Evolutionary conservation across 345 rosid genomes (phyloP).

Genomic region (Gossypium australe): DNA sequence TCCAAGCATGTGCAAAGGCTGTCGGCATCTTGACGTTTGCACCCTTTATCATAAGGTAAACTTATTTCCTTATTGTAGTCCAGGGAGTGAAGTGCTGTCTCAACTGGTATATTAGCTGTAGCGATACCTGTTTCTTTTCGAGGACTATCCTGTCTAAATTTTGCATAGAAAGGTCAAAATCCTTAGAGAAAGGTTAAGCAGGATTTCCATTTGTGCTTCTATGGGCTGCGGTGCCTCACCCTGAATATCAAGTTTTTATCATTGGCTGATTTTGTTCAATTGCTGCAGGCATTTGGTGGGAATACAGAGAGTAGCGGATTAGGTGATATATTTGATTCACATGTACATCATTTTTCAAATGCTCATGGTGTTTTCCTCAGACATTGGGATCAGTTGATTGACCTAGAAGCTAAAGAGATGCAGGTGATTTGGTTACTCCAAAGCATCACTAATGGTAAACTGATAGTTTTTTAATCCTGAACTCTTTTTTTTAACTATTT

Average conservation of each 20-base stretch:
- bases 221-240: background rate
- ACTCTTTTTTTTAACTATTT: conserved; percentile 18
- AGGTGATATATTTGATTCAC: conserved; percentile 66
- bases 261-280: conserved; percentile 11
- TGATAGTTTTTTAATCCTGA: background rate
- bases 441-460: background rate
- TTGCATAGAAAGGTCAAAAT: background rate
- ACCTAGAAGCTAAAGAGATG: conserved; percentile 86
- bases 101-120: background rate
- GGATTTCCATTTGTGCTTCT: background rate
- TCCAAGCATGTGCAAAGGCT: conserved; percentile 73
- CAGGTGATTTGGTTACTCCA: conserved; percentile 40
- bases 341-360: conserved; percentile 60
- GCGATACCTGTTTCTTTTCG: background rate
- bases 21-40: conserved; percentile 88
- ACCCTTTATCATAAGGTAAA: conserved; percentile 88
- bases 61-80: conserved; percentile 13
- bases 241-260: conserved; percentile 7
- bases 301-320: conserved; percentile 69
- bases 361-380: conserved; percentile 57
- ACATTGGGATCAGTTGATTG: conserved; percentile 78
- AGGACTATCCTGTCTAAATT: background rate
- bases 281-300: conserved; percentile 87
- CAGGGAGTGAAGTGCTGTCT: background rate
- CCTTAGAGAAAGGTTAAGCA: background rate